Base-by-base conservation (phyloP, 1,139 yeast species). In the Candida albicans region DNA sequence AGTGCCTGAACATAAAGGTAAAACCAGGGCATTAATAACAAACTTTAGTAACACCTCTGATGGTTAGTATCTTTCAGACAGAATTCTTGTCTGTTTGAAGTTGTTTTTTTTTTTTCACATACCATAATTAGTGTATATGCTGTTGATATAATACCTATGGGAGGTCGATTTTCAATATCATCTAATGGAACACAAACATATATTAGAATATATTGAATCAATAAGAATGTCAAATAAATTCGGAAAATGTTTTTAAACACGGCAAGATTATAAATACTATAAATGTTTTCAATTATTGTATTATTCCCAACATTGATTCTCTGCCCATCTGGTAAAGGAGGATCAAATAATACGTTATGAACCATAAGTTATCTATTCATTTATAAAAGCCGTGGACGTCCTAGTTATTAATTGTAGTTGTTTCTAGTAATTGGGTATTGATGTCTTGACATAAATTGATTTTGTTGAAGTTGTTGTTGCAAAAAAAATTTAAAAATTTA, bases 111-210 rank as follows among this genome's bases (percentile, higher is more conserved):
- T 27, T 27, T 9, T 27, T 27, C 35, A 56, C 70, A 33, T 59
- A 67, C 72, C 64, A 63, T 59, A 6, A 62, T 41, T 8, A 66
- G 43, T 35, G 64, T 55, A 44, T 52, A 65, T n/a, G 65, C 44
- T 28, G 57, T 54, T 4, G 69, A 61, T 2, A 72, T 48, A 1
- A 65, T 47, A 3, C 58, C 50, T 2, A 66, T 51, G 1, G 57
- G 43, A 0, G 81, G 80, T 25, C 76, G 55, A 42, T 73, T 65
- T 28, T 62, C 65, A 8, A 77, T 65, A 13, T 64, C 68, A 15
- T 75, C 73, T 48, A 70, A 71, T 1, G 80, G 78, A 30, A 73
- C 67, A 2, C 69, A 64, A 15, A 64, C 56, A 48, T 70, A 77
- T 35, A 70, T 62, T 27, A 65, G 54, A 2, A 73, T 49, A 41